Evolutionary conservation across 2,329 filamentous ascomycete species (phyloP).

Genomic region (Ophiognomonia clavigignenti-juglandacearum): DNA sequence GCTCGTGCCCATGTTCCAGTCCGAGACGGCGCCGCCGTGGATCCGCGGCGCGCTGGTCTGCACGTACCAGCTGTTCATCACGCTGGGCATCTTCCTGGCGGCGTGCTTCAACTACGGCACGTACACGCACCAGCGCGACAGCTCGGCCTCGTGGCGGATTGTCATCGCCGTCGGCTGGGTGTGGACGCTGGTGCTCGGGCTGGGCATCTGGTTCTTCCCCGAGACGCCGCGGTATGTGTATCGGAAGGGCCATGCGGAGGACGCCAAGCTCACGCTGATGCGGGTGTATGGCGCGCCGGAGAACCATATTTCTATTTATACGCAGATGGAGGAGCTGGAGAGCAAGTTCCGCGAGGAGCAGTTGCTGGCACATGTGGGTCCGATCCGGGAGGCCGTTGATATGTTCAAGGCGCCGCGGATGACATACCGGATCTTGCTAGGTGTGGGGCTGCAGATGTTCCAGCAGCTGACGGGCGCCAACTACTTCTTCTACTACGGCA

Average conservation of each 20-base stretch:
- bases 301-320: slow-evolving; percentile 39
- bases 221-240: slow-evolving; percentile 50
- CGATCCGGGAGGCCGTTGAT: slow-evolving; percentile 43
- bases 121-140: slow-evolving; percentile 34
- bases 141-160: slow-evolving; percentile 55
- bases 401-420: slow-evolving; percentile 63
- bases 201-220: slow-evolving; percentile 45
- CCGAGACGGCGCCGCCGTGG: slow-evolving; percentile 63
- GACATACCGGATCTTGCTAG: slow-evolving; percentile 56
- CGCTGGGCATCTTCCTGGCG: slow-evolving; percentile 59
- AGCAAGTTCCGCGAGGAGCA: slow-evolving; percentile 47
- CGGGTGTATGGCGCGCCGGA: slow-evolving; percentile 40
- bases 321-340: slow-evolving; percentile 49
- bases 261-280: slow-evolving; percentile 43
- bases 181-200: slow-evolving; percentile 43
- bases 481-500: slow-evolving; percentile 62
- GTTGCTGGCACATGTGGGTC: slow-evolving; percentile 29
- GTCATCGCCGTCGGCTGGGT: slow-evolving; percentile 50
- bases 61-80: slow-evolving; percentile 69
- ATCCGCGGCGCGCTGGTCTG: slow-evolving; percentile 62
- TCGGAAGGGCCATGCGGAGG: slow-evolving; percentile 39
- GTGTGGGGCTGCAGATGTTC: slow-evolving; percentile 57
- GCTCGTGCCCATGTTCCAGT: slow-evolving; percentile 67
- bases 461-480: slow-evolving; percentile 62
- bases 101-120: slow-evolving; percentile 62